Conservation (phyloP, 2,329 filamentous ascomycete species). For the Simplicillium aogashimaense region DNA sequence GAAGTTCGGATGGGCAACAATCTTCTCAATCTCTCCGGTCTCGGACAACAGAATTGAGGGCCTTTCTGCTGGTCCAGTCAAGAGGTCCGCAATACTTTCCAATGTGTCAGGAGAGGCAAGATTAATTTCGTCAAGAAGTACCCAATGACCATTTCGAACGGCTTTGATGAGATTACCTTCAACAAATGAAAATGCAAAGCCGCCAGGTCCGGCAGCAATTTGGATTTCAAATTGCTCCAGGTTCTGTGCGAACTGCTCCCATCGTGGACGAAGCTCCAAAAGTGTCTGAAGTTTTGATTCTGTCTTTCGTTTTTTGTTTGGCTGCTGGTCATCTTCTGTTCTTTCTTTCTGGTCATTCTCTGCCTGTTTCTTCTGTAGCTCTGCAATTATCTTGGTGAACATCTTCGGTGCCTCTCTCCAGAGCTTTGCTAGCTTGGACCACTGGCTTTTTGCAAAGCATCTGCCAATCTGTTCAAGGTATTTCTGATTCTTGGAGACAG, state of each 20-base stretch:
- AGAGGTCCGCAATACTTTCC: constrained; percentile 82
- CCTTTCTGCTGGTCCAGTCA: constrained; percentile 60
- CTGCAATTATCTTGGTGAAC: constrained; percentile 61
- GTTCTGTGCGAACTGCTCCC: constrained; percentile 69
- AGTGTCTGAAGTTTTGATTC: constrained; percentile 57
- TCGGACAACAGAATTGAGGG: constrained; percentile 88
- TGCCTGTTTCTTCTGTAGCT: constrained; percentile 35
- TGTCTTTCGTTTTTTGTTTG: constrained; percentile 60
- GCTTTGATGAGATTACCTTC: constrained; percentile 96
- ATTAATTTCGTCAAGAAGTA: constrained; percentile 95
- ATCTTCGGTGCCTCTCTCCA: constrained; percentile 86
- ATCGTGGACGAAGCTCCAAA: constrained; percentile 51
- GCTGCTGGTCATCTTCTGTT: constrained; percentile 36
- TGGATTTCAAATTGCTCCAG: constrained; percentile 74
- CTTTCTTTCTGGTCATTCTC: constrained; percentile 22
- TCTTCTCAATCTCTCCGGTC: constrained; percentile 83
- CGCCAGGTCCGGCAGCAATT: constrained; percentile 59
- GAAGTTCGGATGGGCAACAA: constrained; percentile 85
- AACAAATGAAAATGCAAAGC: constrained; percentile 89
- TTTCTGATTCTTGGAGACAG: constrained; percentile 73
- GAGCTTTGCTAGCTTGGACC: constrained; percentile 74
- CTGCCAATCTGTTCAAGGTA: constrained; percentile 77
- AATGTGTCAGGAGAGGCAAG: constrained; percentile 89
- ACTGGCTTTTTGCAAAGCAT: constrained; percentile 71
- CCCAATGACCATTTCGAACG: constrained; percentile 93